Percentiles rank a stretch among this genome's conserved stretches.
These are phyloP conservation scores for Candida nonsorbophila DNA, from an alignment of 805 yeast genomes.

Conservation along the genomic window DNA sequence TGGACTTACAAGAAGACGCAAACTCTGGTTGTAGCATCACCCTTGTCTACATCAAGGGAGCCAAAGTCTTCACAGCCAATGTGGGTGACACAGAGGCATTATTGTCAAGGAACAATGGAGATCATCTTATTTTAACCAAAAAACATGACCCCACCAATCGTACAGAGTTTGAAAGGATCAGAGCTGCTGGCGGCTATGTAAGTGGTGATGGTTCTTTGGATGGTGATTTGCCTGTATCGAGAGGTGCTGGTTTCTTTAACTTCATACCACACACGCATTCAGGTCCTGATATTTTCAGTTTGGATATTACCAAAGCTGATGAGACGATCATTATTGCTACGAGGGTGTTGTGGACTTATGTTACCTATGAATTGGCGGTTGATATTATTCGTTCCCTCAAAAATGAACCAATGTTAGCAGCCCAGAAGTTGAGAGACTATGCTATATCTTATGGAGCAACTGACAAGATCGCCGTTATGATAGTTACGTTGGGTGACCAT, in stretches of 20 bases:
- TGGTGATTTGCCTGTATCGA: conserved; percentile 74
- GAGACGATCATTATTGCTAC: conserved; percentile 85
- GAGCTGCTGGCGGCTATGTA: conserved; percentile 90
- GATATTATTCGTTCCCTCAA: conserved; percentile 82
- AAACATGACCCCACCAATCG: conserved; percentile 81
- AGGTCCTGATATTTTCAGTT: conserved; percentile 71
- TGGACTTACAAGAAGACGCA: conserved; percentile 57
- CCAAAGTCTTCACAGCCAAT: conserved; percentile 72
- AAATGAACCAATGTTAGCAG: conserved; percentile 84
- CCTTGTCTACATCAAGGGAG: conserved; percentile 70
- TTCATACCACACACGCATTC: conserved; percentile 84
- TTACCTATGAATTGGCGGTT: conserved; percentile 80
- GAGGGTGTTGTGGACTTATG: conserved; percentile 76
- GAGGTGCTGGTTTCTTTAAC: conserved; percentile 89
- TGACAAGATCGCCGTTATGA: conserved; percentile 76
- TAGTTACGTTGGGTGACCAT: conserved; percentile 61
- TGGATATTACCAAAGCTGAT: conserved; percentile 59
- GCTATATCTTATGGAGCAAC: conserved; percentile 89
- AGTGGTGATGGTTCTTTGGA: conserved; percentile 80
- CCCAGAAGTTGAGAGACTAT: conserved; percentile 88
- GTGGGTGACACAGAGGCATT: conserved; percentile 88
- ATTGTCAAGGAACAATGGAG: conserved; percentile 76
- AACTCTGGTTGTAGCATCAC: conserved; percentile 83
- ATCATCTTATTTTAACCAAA: conserved; percentile 62
- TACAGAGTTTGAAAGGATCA: conserved; percentile 75